phyloP scores from a whole-genome alignment of 2,329 filamentous ascomycete species.

The Penicillium thymicola region DNA sequence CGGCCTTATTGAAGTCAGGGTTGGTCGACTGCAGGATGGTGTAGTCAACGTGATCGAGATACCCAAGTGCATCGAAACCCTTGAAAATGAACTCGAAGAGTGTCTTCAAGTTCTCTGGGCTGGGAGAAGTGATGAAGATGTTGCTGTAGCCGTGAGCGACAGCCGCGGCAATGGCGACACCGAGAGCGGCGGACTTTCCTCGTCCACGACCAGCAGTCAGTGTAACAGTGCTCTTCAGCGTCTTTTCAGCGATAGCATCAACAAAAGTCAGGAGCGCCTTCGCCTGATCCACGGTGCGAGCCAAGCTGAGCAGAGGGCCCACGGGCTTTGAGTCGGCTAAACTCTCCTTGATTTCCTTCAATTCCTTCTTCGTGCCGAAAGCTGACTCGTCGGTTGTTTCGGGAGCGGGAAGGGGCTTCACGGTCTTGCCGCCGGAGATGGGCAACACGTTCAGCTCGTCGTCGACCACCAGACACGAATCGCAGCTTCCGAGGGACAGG shows the following conservation, averaged over 20 bases:
- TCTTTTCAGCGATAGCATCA: constrained; percentile 95
- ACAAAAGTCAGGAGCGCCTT: constrained; percentile 97
- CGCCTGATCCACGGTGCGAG: constrained; percentile 90
- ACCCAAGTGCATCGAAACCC: constrained; percentile 90
- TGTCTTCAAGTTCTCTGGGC: constrained; percentile 96
- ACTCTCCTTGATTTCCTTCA: constrained; percentile 83
- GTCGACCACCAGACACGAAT: constrained; percentile 91
- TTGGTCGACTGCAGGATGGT: constrained; percentile 98
- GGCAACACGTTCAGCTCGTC: constrained; percentile 97
- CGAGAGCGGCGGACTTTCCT: constrained; percentile 94
- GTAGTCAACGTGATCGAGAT: constrained; percentile 94
- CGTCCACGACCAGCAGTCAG: constrained; percentile 90
- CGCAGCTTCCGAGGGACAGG: constrained; percentile 89
- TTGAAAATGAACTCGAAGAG: constrained; percentile 98
- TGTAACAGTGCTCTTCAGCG: constrained; percentile 85
- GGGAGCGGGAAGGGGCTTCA: constrained; percentile 74
- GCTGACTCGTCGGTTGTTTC: constrained; percentile 71
- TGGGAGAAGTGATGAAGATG: constrained; percentile 97
- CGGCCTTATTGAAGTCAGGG: constrained; percentile 98
- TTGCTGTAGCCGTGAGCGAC: constrained; percentile 97
- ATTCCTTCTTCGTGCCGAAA: constrained; percentile 66
- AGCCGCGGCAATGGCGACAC: constrained; percentile 89
- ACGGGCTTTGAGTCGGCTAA: constrained; percentile 82
- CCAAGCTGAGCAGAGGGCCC: constrained; percentile 76
- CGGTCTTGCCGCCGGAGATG: constrained; percentile 90